Conservation (phyloP, 2,329 filamentous ascomycete species). For the Dryadomyces quercus-mongolicae region DNA sequence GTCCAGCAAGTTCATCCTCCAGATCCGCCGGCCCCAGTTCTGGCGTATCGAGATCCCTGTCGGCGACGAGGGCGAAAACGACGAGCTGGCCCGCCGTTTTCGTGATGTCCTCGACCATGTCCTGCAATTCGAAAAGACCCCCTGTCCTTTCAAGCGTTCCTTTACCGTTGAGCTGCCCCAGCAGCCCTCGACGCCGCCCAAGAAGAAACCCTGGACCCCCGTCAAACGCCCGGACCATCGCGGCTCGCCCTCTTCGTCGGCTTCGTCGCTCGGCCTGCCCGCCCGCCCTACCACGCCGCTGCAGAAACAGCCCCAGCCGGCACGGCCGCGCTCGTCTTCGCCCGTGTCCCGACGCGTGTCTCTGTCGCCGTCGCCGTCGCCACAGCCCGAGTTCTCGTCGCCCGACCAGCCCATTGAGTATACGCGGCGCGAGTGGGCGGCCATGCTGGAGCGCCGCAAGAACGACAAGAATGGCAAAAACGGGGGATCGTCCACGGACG, state of each 20-base stretch:
- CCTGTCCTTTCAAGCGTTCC: slow-evolving; percentile 69
- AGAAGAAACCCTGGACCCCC: slow-evolving; percentile 58
- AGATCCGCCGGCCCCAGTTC: slow-evolving; percentile 71
- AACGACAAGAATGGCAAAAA: slow-evolving; percentile 4
- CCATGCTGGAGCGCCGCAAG: slow-evolving; percentile 9
- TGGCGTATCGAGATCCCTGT: slow-evolving; percentile 82
- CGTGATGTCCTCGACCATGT: slow-evolving; percentile 60
- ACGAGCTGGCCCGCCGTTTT: slow-evolving; percentile 50
- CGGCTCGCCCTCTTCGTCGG: slow-evolving; percentile 16
- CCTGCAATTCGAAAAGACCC: slow-evolving; percentile 75
- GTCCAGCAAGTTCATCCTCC: slow-evolving; percentile 71
- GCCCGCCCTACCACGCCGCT: background rate
- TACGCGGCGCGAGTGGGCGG: slow-evolving; percentile 9
- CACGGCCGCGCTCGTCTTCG: background rate
- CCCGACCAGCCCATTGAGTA: slow-evolving; percentile 3
- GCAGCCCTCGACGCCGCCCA: slow-evolving; percentile 49
- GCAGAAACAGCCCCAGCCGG: background rate
- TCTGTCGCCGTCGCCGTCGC: background rate
- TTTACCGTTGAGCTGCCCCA: slow-evolving; percentile 67
- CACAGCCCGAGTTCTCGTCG: background rate
- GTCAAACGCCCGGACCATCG: slow-evolving; percentile 18
- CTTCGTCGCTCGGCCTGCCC: background rate
- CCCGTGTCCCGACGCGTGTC: background rate
- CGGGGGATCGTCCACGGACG: slow-evolving; percentile 3
- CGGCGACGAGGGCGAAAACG: slow-evolving; percentile 45